Base-by-base conservation (phyloP, 345 rosid species). In the Hibiscus tridactylites region DNA sequence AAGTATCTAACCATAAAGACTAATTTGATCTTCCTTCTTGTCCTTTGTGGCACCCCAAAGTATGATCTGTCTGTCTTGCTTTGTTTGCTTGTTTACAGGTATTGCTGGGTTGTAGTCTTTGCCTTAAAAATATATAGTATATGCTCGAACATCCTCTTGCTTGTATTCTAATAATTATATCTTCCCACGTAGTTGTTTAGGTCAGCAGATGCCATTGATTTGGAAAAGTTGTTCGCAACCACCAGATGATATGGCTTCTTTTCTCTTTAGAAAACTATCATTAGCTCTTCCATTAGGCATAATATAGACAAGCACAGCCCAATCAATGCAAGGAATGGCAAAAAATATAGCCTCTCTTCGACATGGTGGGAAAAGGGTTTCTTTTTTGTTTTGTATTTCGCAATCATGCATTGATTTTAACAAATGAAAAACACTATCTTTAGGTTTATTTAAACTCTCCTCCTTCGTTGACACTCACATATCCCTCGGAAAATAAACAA, bases 151-250 rank as follows among this genome's bases (percentile, higher is more conserved):
- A 39, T 39, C 9, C 9, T 39, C 44, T 39, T 39, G 9, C 44
- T 39, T 39, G 8, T 8, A 8, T 39, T 39, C 7, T 37, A 37
- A 37, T 37, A 37, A 6, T 39, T 24, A 56, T 2, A 19, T 31
- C 58, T 47, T 62, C 37, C 52, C 61, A 4, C 5, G 21, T 50
- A 50, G 67, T 64, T 61, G 24, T 35, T 63, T 44, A 63, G 78
- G 82, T 80, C 83, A 82, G 79, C 77, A 21, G 5, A 29, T 63
- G 82, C 76, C 78, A 76, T 72, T 47, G 42, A 76, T 74, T 76
- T 73, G 70, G 60, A 3, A 46, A 44, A 49, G 11, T 44, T 37
- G 12, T 33, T 61, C 65, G 12, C 46, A 33, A 4, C n/a, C n/a
- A 9, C 52, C 52, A 17, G 68, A 13, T 64, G 11, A 24, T 65